Evolutionary conservation across 1,139 yeast genomes (phyloP).

Genomic region (Taphrina sp.): DNA sequence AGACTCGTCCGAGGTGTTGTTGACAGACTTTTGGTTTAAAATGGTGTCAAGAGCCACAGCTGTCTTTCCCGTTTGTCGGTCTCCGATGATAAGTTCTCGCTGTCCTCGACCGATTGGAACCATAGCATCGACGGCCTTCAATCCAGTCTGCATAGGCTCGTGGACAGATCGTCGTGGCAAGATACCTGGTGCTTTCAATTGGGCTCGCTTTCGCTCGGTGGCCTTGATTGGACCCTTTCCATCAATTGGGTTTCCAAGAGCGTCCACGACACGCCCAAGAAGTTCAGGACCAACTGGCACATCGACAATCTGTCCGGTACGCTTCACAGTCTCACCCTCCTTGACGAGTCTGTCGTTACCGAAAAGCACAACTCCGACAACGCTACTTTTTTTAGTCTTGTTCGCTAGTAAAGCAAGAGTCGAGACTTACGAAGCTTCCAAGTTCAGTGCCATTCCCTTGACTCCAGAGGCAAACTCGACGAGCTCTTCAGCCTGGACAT

Average conservation of each 20-base stretch:
- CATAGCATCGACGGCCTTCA: conserved; percentile 97
- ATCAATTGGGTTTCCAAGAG: conserved; percentile 98
- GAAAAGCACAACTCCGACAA: conserved; percentile 97
- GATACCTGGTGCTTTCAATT: conserved; percentile 99
- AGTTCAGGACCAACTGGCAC: conserved; percentile 98
- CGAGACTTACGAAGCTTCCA: conserved; percentile 75
- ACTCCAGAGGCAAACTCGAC: conserved; percentile 99
- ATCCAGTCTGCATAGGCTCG: conserved; percentile 99
- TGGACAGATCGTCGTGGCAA: conserved; percentile 97
- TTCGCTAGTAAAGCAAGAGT: not conserved
- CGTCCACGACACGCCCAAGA: conserved; percentile 99
- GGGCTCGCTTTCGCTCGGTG: conserved; percentile 86
- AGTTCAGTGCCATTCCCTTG: conserved; percentile 99
- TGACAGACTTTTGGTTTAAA: conserved; percentile 99
- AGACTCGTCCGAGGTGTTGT: conserved; percentile 93
- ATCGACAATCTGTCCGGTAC: conserved; percentile 99
- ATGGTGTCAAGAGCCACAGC: conserved; percentile 98
- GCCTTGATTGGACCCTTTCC: conserved; percentile 98
- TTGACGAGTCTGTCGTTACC: conserved; percentile 98
- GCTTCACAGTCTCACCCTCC: conserved; percentile 99
- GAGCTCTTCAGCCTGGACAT: conserved; percentile 99
- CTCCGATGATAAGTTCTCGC: conserved; percentile 99
- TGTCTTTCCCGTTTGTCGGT: conserved; percentile 99
- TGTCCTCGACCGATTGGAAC: conserved; percentile 99
- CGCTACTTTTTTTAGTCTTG: conserved; percentile 48